Evolutionary conservation across 495 filamentous ascomycete species (phyloP), one percentile per base, ranked within the genome.

Genomic region (Aspergillus bridgeri): DNA sequence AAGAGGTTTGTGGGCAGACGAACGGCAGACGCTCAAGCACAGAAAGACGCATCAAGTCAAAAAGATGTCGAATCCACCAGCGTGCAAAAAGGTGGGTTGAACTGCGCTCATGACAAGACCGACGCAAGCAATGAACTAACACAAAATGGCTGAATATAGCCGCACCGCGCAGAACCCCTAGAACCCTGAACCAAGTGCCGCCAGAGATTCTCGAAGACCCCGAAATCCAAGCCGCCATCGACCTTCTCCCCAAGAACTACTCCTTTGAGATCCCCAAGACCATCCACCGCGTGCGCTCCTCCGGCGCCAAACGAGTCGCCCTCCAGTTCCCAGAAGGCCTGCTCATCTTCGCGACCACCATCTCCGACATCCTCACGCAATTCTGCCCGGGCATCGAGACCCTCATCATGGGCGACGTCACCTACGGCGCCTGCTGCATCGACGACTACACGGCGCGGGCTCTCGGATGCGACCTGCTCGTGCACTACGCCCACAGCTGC

Each of bases 211-310:
- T 94, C 21, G 76, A 94, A 56, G 90, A 98, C 69, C 76, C 85
- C 44, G 90, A 89, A n/a, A 89, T 99, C 61, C 91, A 91, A 73
- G 88, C 83, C 17, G 94, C 94, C 3, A 92, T 98, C 48, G 78
- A 83, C 3, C 83, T 97, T 19, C 86, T 99, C 6, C 94, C 94
- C 3, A 73, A 83, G 18, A 98, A 99, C 77, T 99, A 98, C 79
- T 91, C 89, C 45, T 99, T 99, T 68, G 94, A 99, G 73, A 92
- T 99, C 52, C 94, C 89, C 67, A 98, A 99, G 71, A 98, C 94
- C 3, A 94, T 99, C 67, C 91, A 97, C 71, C 86, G 92, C 24
- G 91, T 99, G 65, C 90, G 91, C 44, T 85, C 84, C 9, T 82
- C 86, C 15, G 81, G 79, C 3, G 86, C 92, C 0, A 91, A 84